Evolutionary conservation across 108 stramenopile genomes (phyloP), one percentile per base, ranked within the genome.

Genomic region (Craspedostauros australis): DNA sequence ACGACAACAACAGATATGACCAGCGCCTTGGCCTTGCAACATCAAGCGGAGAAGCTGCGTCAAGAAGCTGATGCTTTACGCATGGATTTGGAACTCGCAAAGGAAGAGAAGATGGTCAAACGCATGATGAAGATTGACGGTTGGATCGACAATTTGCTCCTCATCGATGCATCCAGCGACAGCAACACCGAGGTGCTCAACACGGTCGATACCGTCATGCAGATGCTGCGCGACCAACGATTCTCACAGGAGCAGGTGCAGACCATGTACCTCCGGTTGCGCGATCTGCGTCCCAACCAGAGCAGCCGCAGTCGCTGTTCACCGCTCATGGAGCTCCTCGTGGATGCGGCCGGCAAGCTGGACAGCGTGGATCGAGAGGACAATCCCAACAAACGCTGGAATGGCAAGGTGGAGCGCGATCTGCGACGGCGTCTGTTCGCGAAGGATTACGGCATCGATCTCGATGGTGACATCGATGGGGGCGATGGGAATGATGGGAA

Each of bases 371-470:
- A 88, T 27, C 65, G 72, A 42, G 62, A 79, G 18, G 75, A 88
- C 12, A 88, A 88, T 55, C 82, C 86, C 20, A 88, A 88, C 62
- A 88, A 84, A 46, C 72, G 86, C 30, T 88, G 86, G 86, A 79
- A 71, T 50, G 66, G 72, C 43, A 67, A 74, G 18, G 80, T 88
- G 1, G 86, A 88, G 43, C 53, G 79, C 24, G 65, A 69, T 19
- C 54, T 88, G 46, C 72, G 77, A 38, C 64, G 56, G 24, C 75
- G 64, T 26, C 27, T 77, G 22, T 71, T 77, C 60, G 76, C 76
- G n/a, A 47, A 62, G 46, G 70, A 68, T 22, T 77, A 66, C 66
- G 50, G 50, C 27, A 71, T 77, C 36, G 61, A 71, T 3, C 40
- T 71, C 21, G 61, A 71, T 16, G 56, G 46, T 18, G 62, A 54